Conservation (phyloP, 768 basidiomycete genomes). For the Crucibulum laeve region DNA sequence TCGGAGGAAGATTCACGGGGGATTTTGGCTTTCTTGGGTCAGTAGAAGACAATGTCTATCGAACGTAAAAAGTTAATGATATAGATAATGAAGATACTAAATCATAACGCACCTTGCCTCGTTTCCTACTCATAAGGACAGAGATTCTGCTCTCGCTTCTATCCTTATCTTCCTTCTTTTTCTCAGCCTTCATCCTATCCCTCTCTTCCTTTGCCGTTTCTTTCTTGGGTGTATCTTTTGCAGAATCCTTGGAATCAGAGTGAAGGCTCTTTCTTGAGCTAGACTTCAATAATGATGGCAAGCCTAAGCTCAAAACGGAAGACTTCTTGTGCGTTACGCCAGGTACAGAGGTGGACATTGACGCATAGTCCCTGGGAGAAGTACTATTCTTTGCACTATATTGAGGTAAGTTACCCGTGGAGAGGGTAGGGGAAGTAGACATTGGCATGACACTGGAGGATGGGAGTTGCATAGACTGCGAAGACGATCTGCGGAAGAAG, state of each 20-base stretch:
- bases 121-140: slow-evolving; percentile 79
- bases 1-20: slow-evolving; percentile 75
- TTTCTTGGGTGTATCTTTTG: slow-evolving; percentile 43
- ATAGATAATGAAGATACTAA: slow-evolving; percentile 2
- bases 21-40: slow-evolving; percentile 74
- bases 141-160: slow-evolving; percentile 89
- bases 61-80: slow-evolving; percentile 10
- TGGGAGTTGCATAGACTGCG: slow-evolving; percentile 77
- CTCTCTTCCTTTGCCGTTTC: slow-evolving; percentile 41
- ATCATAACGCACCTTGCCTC: slow-evolving; percentile 72
- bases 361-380: slow-evolving; percentile 51
- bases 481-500: slow-evolving; percentile 89
- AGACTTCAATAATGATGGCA: slow-evolving; percentile 84
- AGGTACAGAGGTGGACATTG: slow-evolving; percentile 50
- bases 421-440: slow-evolving; percentile 48
- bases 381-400: slow-evolving; percentile 35
- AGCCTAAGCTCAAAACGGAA: slow-evolving; percentile 74
- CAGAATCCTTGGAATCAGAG: slow-evolving; percentile 56
- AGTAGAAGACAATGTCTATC: slow-evolving; percentile 77
- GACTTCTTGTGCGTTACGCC: slow-evolving; percentile 72
- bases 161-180: slow-evolving; percentile 79
- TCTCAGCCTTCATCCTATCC: slow-evolving; percentile 31
- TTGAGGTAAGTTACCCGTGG: slow-evolving; percentile 37
- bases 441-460: slow-evolving; percentile 40
- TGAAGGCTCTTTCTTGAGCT: slow-evolving; percentile 79